Percentiles rank a stretch among this genome's conserved stretches.
Evolutionary conservation across 768 basidiomycete genomes (phyloP).

Genomic region (Leccinum obscurum): DNA sequence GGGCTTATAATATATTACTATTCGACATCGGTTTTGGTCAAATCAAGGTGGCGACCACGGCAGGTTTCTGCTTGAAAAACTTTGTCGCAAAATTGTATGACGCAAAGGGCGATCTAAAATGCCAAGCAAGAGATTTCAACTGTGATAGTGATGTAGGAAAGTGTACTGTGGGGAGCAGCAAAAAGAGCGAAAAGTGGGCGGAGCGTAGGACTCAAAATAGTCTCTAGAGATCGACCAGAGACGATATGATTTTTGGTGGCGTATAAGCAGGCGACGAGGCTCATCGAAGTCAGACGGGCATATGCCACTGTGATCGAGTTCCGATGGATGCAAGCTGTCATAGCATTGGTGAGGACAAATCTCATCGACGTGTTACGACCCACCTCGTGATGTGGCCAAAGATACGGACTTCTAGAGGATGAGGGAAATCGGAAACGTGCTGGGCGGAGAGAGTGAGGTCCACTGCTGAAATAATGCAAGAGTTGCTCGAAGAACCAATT

Average conservation of each 20-base stretch:
- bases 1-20: conserved; percentile 15
- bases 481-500: too few species aligned
- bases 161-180: conserved; percentile 40
- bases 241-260: conserved; percentile 47
- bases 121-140: conserved; percentile 50
- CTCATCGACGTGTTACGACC: too few species aligned
- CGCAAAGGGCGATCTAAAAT: conserved; percentile 52
- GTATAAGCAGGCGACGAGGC: conserved; percentile 41
- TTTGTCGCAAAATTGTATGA: conserved; percentile 32
- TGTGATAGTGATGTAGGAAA: conserved; percentile 44
- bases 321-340: background rate
- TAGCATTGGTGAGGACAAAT: too few species aligned
- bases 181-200: conserved; percentile 29
- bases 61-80: conserved; percentile 33
- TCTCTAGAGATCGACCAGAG: conserved; percentile 31
- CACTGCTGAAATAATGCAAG: too few species aligned
- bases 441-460: too few species aligned
- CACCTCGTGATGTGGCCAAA: too few species aligned
- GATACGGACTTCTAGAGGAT: too few species aligned
- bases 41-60: conserved; percentile 43
- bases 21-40: conserved; percentile 19
- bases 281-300: conserved; percentile 9
- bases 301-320: background rate
- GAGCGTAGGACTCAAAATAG: conserved; percentile 40
- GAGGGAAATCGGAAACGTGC: too few species aligned